Evolutionary conservation across 2,329 filamentous ascomycete species (phyloP).

Genomic region (Talaromyces atroroseus): DNA sequence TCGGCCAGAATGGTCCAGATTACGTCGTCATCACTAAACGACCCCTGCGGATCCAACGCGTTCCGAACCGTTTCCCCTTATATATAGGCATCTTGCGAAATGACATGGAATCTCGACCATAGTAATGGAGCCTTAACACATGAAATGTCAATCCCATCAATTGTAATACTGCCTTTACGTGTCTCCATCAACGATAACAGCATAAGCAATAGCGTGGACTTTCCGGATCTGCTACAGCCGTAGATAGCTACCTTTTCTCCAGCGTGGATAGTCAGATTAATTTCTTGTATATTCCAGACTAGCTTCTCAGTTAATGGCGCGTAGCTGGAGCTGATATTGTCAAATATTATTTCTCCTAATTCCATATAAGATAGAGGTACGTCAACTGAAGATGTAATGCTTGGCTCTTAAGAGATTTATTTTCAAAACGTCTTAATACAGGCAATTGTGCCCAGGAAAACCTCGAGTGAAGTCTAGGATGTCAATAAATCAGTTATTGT

Average conservation of each 20-base stretch:
- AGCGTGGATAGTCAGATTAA: not conserved
- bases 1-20: not conserved
- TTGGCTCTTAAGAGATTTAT: conserved; percentile 21
- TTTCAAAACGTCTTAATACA: conserved; percentile 50
- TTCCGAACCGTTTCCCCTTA: not conserved
- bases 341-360: not conserved
- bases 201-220: conserved; percentile 1
- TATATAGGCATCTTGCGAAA: conserved; percentile 3
- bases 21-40: not conserved
- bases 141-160: not conserved
- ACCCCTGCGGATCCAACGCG: not conserved
- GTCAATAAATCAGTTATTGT: conserved; percentile 46
- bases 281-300: not conserved
- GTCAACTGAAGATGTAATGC: not conserved
- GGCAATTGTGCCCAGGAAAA: conserved; percentile 51
- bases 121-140: not conserved
- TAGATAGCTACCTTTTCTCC: conserved; percentile 3
- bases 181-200: not conserved
- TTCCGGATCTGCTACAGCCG: conserved; percentile 1
- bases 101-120: not conserved
- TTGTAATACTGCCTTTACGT: not conserved
- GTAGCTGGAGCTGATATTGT: not conserved
- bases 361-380: not conserved
- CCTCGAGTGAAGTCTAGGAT: conserved; percentile 55
- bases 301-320: not conserved